Base-by-base conservation (phyloP, 805 yeast species). In the Barnettozyma sucrosica region DNA sequence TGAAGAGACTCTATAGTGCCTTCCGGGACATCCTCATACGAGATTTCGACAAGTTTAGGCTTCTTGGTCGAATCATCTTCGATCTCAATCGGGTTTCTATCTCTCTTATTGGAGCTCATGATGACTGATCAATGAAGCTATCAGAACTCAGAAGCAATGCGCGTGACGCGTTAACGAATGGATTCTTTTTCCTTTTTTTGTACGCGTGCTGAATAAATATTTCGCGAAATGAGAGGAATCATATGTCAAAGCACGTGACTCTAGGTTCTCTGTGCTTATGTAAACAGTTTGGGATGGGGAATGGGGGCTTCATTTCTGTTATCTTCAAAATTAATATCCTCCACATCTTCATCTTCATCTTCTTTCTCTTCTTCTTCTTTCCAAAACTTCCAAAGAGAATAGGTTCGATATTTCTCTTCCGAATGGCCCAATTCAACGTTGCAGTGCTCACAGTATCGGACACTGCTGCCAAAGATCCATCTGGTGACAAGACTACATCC, bases 1-100 rank as follows among this genome's bases (percentile, higher is more conserved):
- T 56, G 57, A 6, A 61, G 55, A 2, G 41, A 11, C 41, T 59
- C 63, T 20, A 21, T 34, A 2, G 56, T 45, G n/a, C 61, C 62
- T 11, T 46, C 50, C 19, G 56, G 52, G 19, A 39, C 36, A 37
- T 53, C 59, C 36, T 39, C 42, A 8, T 44, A 49, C 10, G 33
- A 33, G 10, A 51, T 48, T 32, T 37, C 53, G 7, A 43, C 51
- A 9, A 56, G 39, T 36, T 52, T 54, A 3, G 51, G 45, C 48
- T 51, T 56, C 49, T 59, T 57, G 14, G 3, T n/a, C 7, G 28
- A 9, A 7, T 8, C n/a, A 7, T 8, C n/a, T 8, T 25, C 45
- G 7, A 23, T 36, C 24, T 41, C 45, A 20, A 28, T 14, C 6
- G 36, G 23, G 4, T 33, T 13, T 23, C 25, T 36, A 16, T 33